Evolutionary conservation across 371 early-diverging fungal species (phyloP).

Genomic region (Apophysomyces trapeziformis): DNA sequence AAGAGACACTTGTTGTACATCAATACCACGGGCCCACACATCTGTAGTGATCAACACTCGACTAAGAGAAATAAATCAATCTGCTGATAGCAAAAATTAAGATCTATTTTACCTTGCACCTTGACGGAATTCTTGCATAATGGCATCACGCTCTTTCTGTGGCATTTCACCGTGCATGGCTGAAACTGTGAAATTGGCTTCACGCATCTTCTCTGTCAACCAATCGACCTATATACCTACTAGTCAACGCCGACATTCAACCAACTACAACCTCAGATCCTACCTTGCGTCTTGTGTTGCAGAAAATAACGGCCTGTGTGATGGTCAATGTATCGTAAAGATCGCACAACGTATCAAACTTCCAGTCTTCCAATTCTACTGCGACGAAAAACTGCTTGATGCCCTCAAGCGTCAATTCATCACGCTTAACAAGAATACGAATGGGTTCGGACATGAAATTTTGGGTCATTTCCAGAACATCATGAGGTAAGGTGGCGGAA

Average conservation of each 20-base stretch:
- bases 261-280: no score
- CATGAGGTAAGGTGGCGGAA: slow-evolving; percentile 92
- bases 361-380: slow-evolving; percentile 92
- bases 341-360: slow-evolving; percentile 90
- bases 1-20: slow-evolving; percentile 99
- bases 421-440: slow-evolving; percentile 95
- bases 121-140: slow-evolving; percentile 97
- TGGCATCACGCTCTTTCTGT: slow-evolving; percentile 95
- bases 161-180: slow-evolving; percentile 97
- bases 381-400: slow-evolving; percentile 95
- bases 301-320: slow-evolving; percentile 96
- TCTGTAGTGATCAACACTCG: slow-evolving; percentile 99
- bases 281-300: slow-evolving; percentile 74
- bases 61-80: slow-evolving; percentile 90
- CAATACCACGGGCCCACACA: slow-evolving; percentile 98
- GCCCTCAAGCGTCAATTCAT: slow-evolving; percentile 94
- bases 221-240: slow-evolving; percentile 84
- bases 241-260: no score
- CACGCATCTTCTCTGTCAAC: slow-evolving; percentile 83
- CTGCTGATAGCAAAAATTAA: slow-evolving; percentile 53
- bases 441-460: slow-evolving; percentile 94
- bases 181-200: slow-evolving; percentile 89
- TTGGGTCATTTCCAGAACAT: slow-evolving; percentile 89
- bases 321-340: slow-evolving; percentile 91
- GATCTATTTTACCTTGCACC: slow-evolving; percentile 41